Evolutionary conservation across 345 rosid genomes (phyloP), one percentile per base, ranked within the genome.

Genomic region (Cardamine occulta): DNA sequence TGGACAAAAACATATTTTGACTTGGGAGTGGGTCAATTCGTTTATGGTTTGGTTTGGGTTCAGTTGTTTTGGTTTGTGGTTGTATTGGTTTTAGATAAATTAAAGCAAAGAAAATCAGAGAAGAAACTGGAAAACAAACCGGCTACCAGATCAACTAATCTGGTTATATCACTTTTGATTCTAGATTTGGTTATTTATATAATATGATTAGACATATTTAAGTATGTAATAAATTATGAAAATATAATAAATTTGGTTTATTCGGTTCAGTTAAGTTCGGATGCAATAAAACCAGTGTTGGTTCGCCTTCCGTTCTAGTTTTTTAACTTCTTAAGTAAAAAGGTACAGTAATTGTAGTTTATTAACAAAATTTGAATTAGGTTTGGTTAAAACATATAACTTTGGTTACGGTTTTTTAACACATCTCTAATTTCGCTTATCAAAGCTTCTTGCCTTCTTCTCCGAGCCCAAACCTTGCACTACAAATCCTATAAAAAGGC

Each of bases 1-100:
- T 12, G 7, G 58, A 14, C 4, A 24, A 55, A 53, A 15, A 19
- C 48, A 10, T 54, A 12, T 19, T 29, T 53, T 42, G 49, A 11
- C 35, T 40, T 44, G 32, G 12, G 56, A 17, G 19, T 44, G 47
- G 26, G 51, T 40, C 19, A 55, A 17, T 47, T 47, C 51, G 51
- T 28, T 48, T 48, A 12, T 28, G 39, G 45, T 63, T 73, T 63
- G 70, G 55, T 53, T 73, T 35, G 10, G 8, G 19, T 28, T 55
- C 6, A 15, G 19, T 15, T 55, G 61, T 28, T 54, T 17, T 48
- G 53, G 24, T 49, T 18, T 49, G 24, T 49, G 13, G 26, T 49
- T 19, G 19, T 49, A 49, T 49, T 19, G 54, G 54, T 8, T 49
- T 49, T 49, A 49, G 54, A 49, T 18, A 4, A 49, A 18, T 19